Evolutionary conservation across 2,329 filamentous ascomycete species (phyloP), one percentile per base, ranked within the genome.

Genomic region (Nannizzia gypsea): DNA sequence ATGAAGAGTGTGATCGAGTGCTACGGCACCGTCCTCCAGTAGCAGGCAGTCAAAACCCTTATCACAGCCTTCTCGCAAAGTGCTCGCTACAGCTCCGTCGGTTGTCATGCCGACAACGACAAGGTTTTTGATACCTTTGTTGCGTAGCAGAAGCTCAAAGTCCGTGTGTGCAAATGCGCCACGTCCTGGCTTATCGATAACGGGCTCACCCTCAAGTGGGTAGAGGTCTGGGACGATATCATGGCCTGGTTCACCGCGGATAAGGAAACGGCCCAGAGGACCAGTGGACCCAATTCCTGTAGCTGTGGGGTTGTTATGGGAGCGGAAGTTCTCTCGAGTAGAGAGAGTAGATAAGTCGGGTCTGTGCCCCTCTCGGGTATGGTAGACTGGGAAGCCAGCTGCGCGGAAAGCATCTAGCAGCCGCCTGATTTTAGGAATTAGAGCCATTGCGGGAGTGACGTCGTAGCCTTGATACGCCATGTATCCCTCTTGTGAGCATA

Each of bases 161-260:
- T 82, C 80, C 0, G 80, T 82, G 63, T 81, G 71, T 5, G 75
- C 68, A 66, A 82, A 82, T 2, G 80, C 79, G 1, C 80, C 75
- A 24, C 78, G 74, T 0, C 80, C 79, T 0, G 80, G 79, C 67
- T 82, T 82, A 67, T 82, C 80, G 48, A 83, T 76, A 6, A 82
- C 72, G 0, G 77, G 73, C 64, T 82, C 80, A 1, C 71, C 71
- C 1, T 70, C 68, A 15, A 76, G 59, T 13, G 80, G 80, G 60
- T 75, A 76, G 34, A 82, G 68, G 64, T 84, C 81, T 6, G 76
- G 70, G 17, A 84, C 76, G 31, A 78, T 82, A 54, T 80, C 81
- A 65, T 84, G 81, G 0, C 83, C 83, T 22, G 72, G 66, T 64
- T 84, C 79, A 0, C 83, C 82, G 20, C 82, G 78, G 24, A 85